phyloP scores from a whole-genome alignment of 31 red algal genomes.

The Asparagopsis taxiformis region DNA sequence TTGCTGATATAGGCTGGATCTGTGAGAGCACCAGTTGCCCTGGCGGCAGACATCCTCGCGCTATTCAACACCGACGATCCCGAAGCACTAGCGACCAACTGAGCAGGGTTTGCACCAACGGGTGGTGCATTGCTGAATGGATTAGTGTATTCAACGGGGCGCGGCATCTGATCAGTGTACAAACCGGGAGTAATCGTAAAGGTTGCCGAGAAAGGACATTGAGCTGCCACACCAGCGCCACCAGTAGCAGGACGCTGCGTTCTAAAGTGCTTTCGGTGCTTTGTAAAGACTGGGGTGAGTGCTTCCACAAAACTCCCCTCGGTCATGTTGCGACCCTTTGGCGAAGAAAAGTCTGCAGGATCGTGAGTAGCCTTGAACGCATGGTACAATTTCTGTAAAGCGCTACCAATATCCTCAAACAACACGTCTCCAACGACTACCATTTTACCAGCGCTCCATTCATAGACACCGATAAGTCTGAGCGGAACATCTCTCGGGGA shows the following conservation, averaged over 20 bases:
- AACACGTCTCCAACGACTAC: constrained; percentile 67
- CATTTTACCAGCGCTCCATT: constrained; percentile 36
- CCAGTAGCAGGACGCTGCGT: constrained; percentile 1
- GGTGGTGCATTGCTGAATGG: too few species aligned
- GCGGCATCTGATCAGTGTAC: constrained; percentile 25
- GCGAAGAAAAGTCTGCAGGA: too few species aligned
- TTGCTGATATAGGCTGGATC: too few species aligned
- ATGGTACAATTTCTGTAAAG: constrained; percentile 40
- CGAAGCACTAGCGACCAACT: background rate
- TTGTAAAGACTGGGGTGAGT: constrained; percentile 23
- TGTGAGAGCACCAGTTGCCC: background rate
- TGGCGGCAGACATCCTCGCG: background rate
- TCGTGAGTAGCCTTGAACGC: constrained; percentile 4
- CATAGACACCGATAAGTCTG: constrained; percentile 67
- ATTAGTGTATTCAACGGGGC: constrained; percentile 19
- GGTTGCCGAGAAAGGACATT: constrained; percentile 49
- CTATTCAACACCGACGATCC: background rate
- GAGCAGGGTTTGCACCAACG: too few species aligned
- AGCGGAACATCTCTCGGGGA: constrained; percentile 57
- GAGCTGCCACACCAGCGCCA: constrained; percentile 13
- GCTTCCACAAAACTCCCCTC: constrained; percentile 29
- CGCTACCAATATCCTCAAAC: constrained; percentile 10
- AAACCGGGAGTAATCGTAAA: constrained; percentile 39
- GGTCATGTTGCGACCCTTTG: constrained; percentile 19
- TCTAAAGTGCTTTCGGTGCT: constrained; percentile 45